Percentiles rank a stretch among this genome's conserved stretches.
Evolutionary conservation across 176 grass and related monocot species (phyloP).

Genomic region (Zoysia japonica): DNA sequence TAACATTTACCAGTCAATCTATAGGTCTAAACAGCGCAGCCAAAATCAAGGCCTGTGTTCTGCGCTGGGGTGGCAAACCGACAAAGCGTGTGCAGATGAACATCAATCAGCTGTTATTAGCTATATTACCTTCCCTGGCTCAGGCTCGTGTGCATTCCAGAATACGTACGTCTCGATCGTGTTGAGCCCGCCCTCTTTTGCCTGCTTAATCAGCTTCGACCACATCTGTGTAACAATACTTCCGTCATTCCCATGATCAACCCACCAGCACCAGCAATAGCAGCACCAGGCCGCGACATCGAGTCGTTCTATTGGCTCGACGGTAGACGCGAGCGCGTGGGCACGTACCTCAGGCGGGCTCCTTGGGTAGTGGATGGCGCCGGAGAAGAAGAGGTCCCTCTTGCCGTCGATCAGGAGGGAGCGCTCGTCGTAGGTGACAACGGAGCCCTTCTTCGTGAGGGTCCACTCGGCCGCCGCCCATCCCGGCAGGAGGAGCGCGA

Average conservation of each 20-base stretch:
- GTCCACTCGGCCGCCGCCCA: conserved; percentile 36
- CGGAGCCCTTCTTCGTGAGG: conserved; percentile 37
- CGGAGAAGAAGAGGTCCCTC: conserved; percentile 87
- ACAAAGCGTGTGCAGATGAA: background rate
- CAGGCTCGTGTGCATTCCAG: conserved; percentile 90
- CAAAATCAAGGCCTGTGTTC: background rate
- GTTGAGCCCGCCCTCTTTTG: conserved; percentile 79
- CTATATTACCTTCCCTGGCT: conserved; percentile 67
- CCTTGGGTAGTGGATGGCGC: conserved; percentile 86
- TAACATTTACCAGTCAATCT: background rate
- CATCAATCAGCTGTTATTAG: conserved; percentile 37
- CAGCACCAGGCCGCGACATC: background rate
- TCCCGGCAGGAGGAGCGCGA: conserved; percentile 31
- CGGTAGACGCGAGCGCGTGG: background rate
- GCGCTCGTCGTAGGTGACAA: conserved; percentile 61
- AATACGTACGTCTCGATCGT: conserved; percentile 86
- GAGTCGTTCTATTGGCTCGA: background rate
- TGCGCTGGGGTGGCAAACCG: background rate
- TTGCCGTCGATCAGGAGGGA: conserved; percentile 74
- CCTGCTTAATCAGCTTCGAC: conserved; percentile 56
- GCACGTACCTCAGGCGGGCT: conserved; percentile 64
- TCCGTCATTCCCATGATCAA: background rate
- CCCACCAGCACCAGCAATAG: background rate
- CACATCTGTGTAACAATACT: conserved; percentile 54
- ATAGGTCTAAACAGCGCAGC: background rate